Percentiles rank a stretch among this genome's conserved stretches.
These are phyloP conservation scores for Termitomyces sp. DNA, from an alignment of 768 basidiomycete genomes.

Conservation along the genomic window DNA sequence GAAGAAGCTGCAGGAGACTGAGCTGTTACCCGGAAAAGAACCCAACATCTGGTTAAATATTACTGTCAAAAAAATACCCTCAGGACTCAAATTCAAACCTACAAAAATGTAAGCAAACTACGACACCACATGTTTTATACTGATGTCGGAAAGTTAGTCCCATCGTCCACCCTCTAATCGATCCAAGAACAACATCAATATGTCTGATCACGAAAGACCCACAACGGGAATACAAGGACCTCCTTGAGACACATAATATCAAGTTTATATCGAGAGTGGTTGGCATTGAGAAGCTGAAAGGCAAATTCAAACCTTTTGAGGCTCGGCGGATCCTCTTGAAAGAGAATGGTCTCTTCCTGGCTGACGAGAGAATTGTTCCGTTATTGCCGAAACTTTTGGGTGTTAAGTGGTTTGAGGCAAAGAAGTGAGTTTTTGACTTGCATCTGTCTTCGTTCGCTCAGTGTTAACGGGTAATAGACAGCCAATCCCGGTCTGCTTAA, in stretches of 20 bases:
- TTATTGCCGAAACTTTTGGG: conserved; percentile 84
- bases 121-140: background rate
- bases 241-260: conserved; percentile 70
- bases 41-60: conserved; percentile 88
- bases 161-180: conserved; percentile 75
- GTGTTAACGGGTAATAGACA: conserved; percentile 49
- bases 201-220: conserved; percentile 96
- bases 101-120: conserved; percentile 63
- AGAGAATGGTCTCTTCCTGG: conserved; percentile 90
- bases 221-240: conserved; percentile 93
- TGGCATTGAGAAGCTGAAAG: conserved; percentile 86
- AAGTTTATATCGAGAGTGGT: conserved; percentile 91
- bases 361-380: conserved; percentile 88
- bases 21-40: conserved; percentile 74
- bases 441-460: background rate
- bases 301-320: conserved; percentile 85
- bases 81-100: conserved; percentile 75
- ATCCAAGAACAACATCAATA: conserved; percentile 73
- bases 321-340: conserved; percentile 77
- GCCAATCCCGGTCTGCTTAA: conserved; percentile 90
- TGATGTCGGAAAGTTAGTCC: conserved; percentile 38
- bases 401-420: conserved; percentile 87
- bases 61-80: conserved; percentile 76
- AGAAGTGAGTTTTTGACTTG: conserved; percentile 64
- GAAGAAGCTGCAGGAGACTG: conserved; percentile 59